These are phyloP conservation scores for Phytophthora constricta DNA, from an alignment of 352 stramenopile species.

Conservation along the genomic window DNA sequence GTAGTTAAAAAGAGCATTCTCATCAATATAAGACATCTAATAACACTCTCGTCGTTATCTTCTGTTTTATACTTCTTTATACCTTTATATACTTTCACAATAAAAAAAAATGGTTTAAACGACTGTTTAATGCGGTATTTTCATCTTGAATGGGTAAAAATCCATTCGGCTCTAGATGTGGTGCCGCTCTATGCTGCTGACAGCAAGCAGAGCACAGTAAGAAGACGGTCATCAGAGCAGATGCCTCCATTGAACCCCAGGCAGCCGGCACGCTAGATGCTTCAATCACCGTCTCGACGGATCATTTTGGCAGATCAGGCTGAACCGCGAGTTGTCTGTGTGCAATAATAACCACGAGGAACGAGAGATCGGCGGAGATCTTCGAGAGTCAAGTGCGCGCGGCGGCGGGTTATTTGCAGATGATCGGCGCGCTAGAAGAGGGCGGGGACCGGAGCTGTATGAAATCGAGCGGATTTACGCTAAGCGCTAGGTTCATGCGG, in stretches of 20 bases:
- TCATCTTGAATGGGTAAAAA: no score
- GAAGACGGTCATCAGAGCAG: background rate
- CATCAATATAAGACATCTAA: no score
- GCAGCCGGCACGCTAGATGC: background rate
- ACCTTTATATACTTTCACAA: no score
- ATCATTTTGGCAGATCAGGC: background rate
- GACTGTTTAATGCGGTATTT: no score
- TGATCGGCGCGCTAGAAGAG: background rate
- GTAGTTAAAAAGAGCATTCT: no score
- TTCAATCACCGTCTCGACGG: background rate
- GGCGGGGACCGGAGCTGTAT: background rate
- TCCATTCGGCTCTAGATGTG: no score
- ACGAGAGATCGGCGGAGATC: background rate
- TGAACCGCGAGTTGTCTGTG: background rate
- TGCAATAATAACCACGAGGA: background rate
- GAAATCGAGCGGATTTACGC: constrained; percentile 1
- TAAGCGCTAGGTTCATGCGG: constrained; percentile 4
- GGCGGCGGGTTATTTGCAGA: background rate
- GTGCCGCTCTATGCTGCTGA: no score
- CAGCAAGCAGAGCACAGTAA: background rate
- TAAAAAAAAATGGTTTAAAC: no score
- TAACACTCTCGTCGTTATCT: no score
- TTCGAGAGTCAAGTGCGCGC: background rate
- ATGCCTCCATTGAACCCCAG: constrained; percentile 1
- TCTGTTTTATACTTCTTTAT: no score